Evolutionary conservation across 306 rosid species (phyloP), one percentile per base, ranked within the genome.

Genomic region (Acacia confusa): DNA sequence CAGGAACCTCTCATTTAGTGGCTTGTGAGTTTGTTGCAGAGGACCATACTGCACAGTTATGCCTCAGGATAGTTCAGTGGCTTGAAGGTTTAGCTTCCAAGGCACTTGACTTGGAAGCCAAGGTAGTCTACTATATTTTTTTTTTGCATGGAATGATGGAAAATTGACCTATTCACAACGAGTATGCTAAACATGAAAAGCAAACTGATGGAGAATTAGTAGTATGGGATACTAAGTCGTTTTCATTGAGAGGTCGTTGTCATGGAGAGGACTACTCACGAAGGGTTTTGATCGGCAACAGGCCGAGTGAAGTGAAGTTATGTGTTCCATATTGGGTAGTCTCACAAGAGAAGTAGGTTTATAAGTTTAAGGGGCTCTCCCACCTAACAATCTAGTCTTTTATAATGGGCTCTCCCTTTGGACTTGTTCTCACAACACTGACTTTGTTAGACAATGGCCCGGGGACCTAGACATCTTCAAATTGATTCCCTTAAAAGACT

Each of bases 31-130:
- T 95, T 86, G 99, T 92, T 47, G 81, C 85, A 0, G 93, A 91
- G 82, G 92, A 95, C 85, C 98, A 85, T 85, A 85, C 89, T 2
- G 97, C 97, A 75, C 99, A 95, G 69, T 89, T 93, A 79, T 93
- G 91, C 87, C 92, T 95, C 74, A 90, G 99, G 58, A 88, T 95
- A 80, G 97, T 95, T 84, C 97, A 95, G 84, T 95, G 99, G 99
- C 85, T 95, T 64, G 99, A 95, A 88, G 89, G 87, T 81, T 85
- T 95, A 84, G 93, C 99, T 82, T 93, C 99, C 69, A 93, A 95
- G 82, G 92, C 93, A 78, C 98, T 95, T 75, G 98, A 93, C 79
- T 84, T 91, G 88, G 98, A 93, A 86, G 89, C 88, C 74, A 90
- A 95, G 99, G 99, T 95, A 83, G 79, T 77, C 66, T 72, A 55